Evolutionary conservation across 768 basidiomycete species (phyloP), one percentile per base, ranked within the genome.

Genomic region (Xerocomus brunneocitrinus): DNA sequence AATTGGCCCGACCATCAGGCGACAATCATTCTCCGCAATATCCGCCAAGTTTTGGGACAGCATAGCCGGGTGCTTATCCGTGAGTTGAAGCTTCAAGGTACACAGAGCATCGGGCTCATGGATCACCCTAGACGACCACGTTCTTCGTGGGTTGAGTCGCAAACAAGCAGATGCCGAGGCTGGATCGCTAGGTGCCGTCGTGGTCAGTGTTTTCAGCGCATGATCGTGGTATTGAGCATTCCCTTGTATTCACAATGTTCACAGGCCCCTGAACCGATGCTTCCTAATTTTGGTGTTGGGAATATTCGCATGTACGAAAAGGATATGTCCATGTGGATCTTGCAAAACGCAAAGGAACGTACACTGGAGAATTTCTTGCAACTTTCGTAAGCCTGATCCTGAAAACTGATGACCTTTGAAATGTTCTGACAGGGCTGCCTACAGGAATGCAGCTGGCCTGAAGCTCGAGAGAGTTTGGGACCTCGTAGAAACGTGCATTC

Each of bases 201-300:
- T 54, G 47, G 67, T 69, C 31, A 3, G 65, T 59, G 13, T 25
- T 10, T 10, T 32, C 31, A 30, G 28, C 28, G 28, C 6, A 8
- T 8, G 7, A 30, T 30, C 28, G 4, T 13, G 9, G 19, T 1
- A 19, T 30, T 50, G 50, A 54, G 3, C 4, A 10, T 16, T 49
- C 39, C 5, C 30, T 7, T 25, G 14, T 4, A 22, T 6, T 19
- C n/a, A 39, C 38, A 14, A 19, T 25, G 8, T 47, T 31, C 16
- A 31, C 58, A 72, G 69, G 71, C 72, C 2, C 71, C 71, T 28
- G 61, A 65, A 41, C 72, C 77, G 0, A 62, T 81, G 46, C 67
- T 80, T 2, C 71, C 65, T 4, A 73, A 70, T 59, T 71, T 64
- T 47, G 71, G 72, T 14, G 62, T 59, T 8, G 70, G 70, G 3